These are phyloP conservation scores for Boletus pseudo-olivaceus DNA, from an alignment of 768 basidiomycete species.

Conservation along the genomic window DNA sequence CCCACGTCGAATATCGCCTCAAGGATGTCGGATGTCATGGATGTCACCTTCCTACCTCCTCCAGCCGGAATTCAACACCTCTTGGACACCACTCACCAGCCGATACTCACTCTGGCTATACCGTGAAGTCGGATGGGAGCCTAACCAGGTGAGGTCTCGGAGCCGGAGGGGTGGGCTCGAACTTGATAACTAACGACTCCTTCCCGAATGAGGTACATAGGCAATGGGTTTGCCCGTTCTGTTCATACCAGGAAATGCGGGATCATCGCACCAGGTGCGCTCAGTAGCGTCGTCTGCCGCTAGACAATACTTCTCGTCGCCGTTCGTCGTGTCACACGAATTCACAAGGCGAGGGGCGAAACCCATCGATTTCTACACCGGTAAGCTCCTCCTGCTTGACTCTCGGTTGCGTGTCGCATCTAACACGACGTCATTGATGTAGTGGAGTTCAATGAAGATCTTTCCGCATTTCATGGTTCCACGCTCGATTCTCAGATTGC, in stretches of 20 bases:
- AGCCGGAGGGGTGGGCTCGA: conserved; percentile 2
- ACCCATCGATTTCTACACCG: conserved; percentile 82
- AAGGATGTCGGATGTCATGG: conserved; percentile 95
- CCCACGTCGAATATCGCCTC: conserved; percentile 62
- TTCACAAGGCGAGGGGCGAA: conserved; percentile 46
- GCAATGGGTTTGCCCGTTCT: conserved; percentile 74
- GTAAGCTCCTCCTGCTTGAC: conserved; percentile 38
- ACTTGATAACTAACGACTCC: not conserved
- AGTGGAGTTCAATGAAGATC: conserved; percentile 96
- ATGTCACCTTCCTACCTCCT: conserved; percentile 90
- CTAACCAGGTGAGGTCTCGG: conserved; percentile 43
- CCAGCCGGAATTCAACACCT: conserved; percentile 60
- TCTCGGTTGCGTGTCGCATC: not conserved
- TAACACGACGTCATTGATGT: not conserved
- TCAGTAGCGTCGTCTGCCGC: conserved; percentile 92
- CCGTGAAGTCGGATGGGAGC: conserved; percentile 84
- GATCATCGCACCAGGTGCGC: conserved; percentile 89
- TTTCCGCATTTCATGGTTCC: conserved; percentile 90
- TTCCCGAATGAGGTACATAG: conserved; percentile 13
- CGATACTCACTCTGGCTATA: conserved; percentile 90
- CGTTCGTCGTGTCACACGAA: conserved; percentile 49
- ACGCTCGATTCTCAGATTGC: conserved; percentile 80
- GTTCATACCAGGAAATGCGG: conserved; percentile 97
- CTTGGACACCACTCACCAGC: conserved; percentile 67
- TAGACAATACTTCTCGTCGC: conserved; percentile 70